Evolutionary conservation across 768 basidiomycete genomes (phyloP), one percentile per base, ranked within the genome.

Genomic region (Tylopilus balloui): DNA sequence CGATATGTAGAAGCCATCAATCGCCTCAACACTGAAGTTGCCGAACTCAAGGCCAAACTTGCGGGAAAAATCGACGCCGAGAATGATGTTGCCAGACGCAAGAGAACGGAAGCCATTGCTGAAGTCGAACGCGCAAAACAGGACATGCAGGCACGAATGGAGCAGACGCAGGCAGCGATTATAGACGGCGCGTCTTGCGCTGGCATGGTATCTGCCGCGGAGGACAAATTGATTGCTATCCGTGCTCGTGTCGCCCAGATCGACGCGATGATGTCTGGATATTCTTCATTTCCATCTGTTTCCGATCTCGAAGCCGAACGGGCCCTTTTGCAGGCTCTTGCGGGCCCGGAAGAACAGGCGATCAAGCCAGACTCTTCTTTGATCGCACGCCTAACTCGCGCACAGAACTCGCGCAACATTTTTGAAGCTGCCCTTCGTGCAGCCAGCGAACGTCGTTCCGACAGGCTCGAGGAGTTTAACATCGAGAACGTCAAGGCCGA

Each of bases 1-100:
- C 90, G 86, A 69, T 99, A 97, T 61, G 89, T 96, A 39, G 89
- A 92, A 67, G 91, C 92, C 45, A 96, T 98, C 60, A 88, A 92
- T 62, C 75, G 90, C 47, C 84, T 95, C 54, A 88, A 92, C 57
- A 67, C 75, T 32, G 86, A 93, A 69, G 86, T 97, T 50, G 78
- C 81, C 24, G 85, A 88, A 60, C 81, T 97, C 55, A 93, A 94
- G 69, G 81, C 83, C 42, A 89, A 88, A 69, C 74, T 96, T 34
- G 80, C 86, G 4, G 88, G 83, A 3, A 86, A 86, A 70, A 71
- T 78, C 48, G 71, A 69, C 39, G 60, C 76, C 13, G 87, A 91
- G 65, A 77, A 68, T 25, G 86, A 86, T 3, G 75, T 83, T 35
- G 65, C 75, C 63, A 76, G 76, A 54, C 78, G 90, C 57, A 85